Percentiles rank a stretch among this genome's conserved stretches.
phyloP scores from a whole-genome alignment of 495 filamentous ascomycete species.

The Podospora bellae-mahoneyi region DNA sequence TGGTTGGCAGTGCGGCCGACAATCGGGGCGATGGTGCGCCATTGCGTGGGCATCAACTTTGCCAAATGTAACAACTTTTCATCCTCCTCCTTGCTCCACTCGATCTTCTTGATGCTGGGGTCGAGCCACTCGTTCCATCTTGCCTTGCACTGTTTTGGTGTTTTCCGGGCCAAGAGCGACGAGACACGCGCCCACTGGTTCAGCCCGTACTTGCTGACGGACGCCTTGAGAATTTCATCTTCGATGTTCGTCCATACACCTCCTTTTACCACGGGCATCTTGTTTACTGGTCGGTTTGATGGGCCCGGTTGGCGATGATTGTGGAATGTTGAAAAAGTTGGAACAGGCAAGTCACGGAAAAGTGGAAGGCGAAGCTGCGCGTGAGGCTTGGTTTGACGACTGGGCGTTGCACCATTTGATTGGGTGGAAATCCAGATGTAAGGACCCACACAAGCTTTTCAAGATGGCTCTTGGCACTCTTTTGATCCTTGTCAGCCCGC shows the following conservation, averaged over 20 bases:
- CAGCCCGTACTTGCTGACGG: slow-evolving; percentile 92
- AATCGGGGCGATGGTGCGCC: slow-evolving; percentile 96
- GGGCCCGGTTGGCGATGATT: slow-evolving; percentile 2
- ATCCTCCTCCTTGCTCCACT: slow-evolving; percentile 98
- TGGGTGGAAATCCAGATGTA: background rate
- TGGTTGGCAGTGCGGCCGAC: slow-evolving; percentile 95
- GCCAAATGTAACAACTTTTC: slow-evolving; percentile 94
- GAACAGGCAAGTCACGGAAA: background rate
- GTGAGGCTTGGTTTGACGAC: background rate
- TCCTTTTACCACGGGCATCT: slow-evolving; percentile 96
- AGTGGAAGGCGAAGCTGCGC: background rate
- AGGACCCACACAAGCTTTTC: slow-evolving; percentile 6
- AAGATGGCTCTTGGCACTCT: background rate
- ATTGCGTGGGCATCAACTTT: slow-evolving; percentile 98
- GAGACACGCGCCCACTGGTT: slow-evolving; percentile 99
- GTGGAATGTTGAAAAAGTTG: background rate
- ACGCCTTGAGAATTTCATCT: slow-evolving; percentile 96
- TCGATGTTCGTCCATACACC: slow-evolving; percentile 81
- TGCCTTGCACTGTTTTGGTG: slow-evolving; percentile 98
- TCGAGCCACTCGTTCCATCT: slow-evolving; percentile 98
- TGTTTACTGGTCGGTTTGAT: slow-evolving; percentile 28
- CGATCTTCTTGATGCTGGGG: slow-evolving; percentile 93
- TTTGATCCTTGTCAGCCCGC: slow-evolving; percentile 5
- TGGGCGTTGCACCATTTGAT: background rate
- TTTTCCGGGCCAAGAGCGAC: slow-evolving; percentile 94